Evolutionary conservation across 768 basidiomycete species (phyloP).

Genomic region (Rhodotorula sphaerocarpa): DNA sequence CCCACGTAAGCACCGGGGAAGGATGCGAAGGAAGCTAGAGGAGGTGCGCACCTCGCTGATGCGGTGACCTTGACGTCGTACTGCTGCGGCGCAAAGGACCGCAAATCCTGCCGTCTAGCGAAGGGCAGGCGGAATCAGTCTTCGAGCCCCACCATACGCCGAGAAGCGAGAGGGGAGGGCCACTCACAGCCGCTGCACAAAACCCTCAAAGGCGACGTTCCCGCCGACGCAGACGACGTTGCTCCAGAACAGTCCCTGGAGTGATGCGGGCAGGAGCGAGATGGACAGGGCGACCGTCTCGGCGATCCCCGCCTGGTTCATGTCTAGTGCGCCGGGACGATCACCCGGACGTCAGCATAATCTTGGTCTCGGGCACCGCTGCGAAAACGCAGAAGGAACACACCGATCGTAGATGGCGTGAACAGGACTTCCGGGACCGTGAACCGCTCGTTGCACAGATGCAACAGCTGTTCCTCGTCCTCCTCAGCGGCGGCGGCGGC

Average conservation of each 20-base stretch:
- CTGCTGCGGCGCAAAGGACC: conserved; percentile 70
- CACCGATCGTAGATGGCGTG: conserved; percentile 80
- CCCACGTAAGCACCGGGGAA: conserved; percentile 43
- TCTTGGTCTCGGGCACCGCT: too few species aligned
- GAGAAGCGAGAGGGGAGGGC: too few species aligned
- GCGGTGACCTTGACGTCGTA: conserved; percentile 66
- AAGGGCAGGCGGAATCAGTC: too few species aligned
- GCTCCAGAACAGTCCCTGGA: conserved; percentile 90
- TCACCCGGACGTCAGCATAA: too few species aligned
- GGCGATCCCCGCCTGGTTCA: conserved; percentile 72
- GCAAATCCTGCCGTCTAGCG: conserved; percentile 69
- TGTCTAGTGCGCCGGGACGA: conserved; percentile 47
- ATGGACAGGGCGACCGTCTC: conserved; percentile 69
- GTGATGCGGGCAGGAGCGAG: conserved; percentile 61
- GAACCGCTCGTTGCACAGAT: conserved; percentile 87
- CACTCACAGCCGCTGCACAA: conserved; percentile 68
- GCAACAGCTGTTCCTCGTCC: conserved; percentile 52
- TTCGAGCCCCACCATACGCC: too few species aligned
- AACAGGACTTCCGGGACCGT: conserved; percentile 87
- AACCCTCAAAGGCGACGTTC: conserved; percentile 63
- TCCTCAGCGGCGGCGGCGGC: too few species aligned
- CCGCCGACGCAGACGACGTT: conserved; percentile 88
- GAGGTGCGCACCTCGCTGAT: conserved; percentile 59
- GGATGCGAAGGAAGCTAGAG: conserved; percentile 43
- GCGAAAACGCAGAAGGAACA: too few species aligned